These are phyloP conservation scores for Claviceps sp. DNA, from an alignment of 2,329 filamentous ascomycete species.

Conservation along the genomic window DNA sequence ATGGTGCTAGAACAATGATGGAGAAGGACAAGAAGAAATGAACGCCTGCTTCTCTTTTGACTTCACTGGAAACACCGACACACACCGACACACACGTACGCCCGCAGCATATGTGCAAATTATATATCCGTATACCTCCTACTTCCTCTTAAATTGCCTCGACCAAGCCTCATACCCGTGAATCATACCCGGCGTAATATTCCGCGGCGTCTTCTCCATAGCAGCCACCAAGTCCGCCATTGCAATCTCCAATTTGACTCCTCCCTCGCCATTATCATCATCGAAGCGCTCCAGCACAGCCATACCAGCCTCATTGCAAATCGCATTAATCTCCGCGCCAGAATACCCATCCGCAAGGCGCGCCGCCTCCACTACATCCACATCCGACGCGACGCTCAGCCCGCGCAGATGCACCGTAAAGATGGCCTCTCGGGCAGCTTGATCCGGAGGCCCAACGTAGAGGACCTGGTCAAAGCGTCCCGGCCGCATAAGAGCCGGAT, in stretches of 20 bases:
- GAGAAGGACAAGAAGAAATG: background rate
- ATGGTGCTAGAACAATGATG: background rate
- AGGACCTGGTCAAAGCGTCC: slow-evolving; percentile 76
- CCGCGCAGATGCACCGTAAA: slow-evolving; percentile 52
- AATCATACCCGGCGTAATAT: slow-evolving; percentile 47
- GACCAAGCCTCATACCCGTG: slow-evolving; percentile 45
- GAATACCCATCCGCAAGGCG: slow-evolving; percentile 61
- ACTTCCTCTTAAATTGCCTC: slow-evolving; percentile 19
- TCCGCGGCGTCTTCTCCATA: slow-evolving; percentile 34
- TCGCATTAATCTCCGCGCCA: slow-evolving; percentile 62
- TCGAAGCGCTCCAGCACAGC: slow-evolving; percentile 26
- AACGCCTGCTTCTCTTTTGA: no score
- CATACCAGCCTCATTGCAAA: slow-evolving; percentile 33
- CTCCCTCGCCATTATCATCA: slow-evolving; percentile 13
- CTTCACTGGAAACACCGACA: no score
- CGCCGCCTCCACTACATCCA: slow-evolving; percentile 54
- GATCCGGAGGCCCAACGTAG: slow-evolving; percentile 73
- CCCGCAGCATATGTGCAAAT: no score
- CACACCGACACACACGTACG: no score
- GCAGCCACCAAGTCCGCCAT: slow-evolving; percentile 32
- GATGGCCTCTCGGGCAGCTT: slow-evolving; percentile 61
- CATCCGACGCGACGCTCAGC: slow-evolving; percentile 44
- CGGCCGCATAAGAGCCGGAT: slow-evolving; percentile 72
- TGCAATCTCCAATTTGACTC: slow-evolving; percentile 19
- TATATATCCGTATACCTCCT: background rate